Evolutionary conservation across 2,329 filamentous ascomycete species (phyloP).

Genomic region (Fusarium sp.): DNA sequence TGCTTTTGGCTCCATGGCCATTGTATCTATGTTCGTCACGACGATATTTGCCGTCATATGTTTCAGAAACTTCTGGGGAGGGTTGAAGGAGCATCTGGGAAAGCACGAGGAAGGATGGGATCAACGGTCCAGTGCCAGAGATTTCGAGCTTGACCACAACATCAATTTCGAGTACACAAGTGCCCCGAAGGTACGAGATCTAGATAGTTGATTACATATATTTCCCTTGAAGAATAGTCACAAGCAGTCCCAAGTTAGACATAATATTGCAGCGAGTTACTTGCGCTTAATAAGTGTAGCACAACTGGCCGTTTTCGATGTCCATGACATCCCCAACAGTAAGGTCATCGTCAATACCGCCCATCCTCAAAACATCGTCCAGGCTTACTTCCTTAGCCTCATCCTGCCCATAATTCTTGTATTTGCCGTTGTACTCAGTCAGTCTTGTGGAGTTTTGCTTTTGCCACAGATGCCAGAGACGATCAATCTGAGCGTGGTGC

Average conservation of each 20-base stretch:
- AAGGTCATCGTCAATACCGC: neutral
- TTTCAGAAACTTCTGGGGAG: conserved; percentile 1
- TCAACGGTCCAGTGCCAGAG: neutral
- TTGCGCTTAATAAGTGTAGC: conserved; percentile 4
- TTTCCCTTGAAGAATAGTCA: too few relatives aligned
- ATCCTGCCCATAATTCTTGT: neutral
- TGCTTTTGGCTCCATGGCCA: conserved; percentile 4
- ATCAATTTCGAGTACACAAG: conserved; percentile 5
- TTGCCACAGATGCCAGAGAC: conserved; percentile 21
- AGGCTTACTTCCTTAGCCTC: neutral
- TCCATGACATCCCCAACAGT: conserved; percentile 20
- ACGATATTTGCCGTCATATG: conserved; percentile 8
- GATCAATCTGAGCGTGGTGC: conserved; percentile 16
- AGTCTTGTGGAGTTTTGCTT: conserved; percentile 1
- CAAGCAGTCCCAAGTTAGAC: too few relatives aligned
- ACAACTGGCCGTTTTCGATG: neutral
- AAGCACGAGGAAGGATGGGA: conserved; percentile 10
- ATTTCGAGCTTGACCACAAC: conserved; percentile 3
- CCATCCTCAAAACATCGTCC: neutral
- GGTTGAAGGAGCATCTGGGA: conserved; percentile 4
- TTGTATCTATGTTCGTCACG: neutral
- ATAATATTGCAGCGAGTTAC: too few relatives aligned
- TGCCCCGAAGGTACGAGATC: neutral
- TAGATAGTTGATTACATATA: neutral
- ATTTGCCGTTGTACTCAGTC: neutral